Conservation (phyloP, 1,284 basidiomycete genomes). For the Chiua sp. region DNA sequence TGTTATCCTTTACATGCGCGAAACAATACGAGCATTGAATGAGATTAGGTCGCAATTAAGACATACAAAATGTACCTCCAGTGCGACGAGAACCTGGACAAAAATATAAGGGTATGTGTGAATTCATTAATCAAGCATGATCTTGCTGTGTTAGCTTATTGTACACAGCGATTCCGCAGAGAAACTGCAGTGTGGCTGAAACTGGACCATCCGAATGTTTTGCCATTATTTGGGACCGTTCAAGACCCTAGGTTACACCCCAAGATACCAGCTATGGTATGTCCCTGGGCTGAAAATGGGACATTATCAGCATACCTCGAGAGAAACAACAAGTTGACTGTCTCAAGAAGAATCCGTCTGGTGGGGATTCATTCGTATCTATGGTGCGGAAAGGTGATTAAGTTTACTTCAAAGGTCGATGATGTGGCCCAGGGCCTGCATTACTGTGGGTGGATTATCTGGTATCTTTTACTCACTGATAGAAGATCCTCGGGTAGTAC, state of each 20-base stretch:
- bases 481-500: background rate
- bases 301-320: background rate
- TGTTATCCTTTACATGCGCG: too few species aligned
- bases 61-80: background rate
- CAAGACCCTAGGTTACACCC: background rate
- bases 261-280: conserved; percentile 1
- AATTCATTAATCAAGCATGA: too few species aligned
- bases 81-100: background rate
- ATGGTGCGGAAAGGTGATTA: background rate
- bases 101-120: background rate
- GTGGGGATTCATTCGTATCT: background rate
- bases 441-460: background rate
- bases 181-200: background rate
- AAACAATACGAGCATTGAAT: too few species aligned
- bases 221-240: background rate
- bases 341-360: background rate
- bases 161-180: conserved; percentile 1
- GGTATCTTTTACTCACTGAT: too few species aligned
- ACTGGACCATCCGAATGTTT: background rate
- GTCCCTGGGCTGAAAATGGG: conserved; percentile 1
- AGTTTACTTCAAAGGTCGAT: background rate
- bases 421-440: background rate
- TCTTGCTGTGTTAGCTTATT: background rate
- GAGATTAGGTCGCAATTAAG: conserved; percentile 1
- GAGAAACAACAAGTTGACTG: background rate